Base-by-base conservation (phyloP, 305 asterid species). In the Rubia peregrina region DNA sequence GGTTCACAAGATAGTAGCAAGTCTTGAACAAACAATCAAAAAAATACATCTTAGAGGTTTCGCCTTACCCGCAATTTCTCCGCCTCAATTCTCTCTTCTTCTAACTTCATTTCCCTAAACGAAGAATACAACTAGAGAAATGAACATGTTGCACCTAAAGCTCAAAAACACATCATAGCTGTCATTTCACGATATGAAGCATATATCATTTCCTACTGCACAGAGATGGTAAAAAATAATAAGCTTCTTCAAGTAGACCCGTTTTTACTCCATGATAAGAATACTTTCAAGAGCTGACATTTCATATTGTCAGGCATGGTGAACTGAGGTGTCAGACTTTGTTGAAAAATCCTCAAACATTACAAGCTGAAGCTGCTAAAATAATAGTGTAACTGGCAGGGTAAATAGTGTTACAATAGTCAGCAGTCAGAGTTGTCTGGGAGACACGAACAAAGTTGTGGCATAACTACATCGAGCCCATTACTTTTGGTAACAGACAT, bases 1-100 rank as follows among this genome's bases (percentile, higher is more conserved):
- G 19, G 33, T 17, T 36, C 46, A 62, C 13, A 9, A 62, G 17
- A 17, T 2, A 63, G 68, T 7, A 10, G n/a, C 49, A 40, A 38
- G 26, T 63, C 49, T 64, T 64, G 51, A n/a, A 64, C 56, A 44
- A 48, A 75, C 19, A 65, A 44, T 66, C 55, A 66, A 56, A 42
- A 57, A 46, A 17, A 19, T 8, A 67, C 62, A 33, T 6, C 26
- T 55, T 61, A 65, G 48, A 61, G 46, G 55, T 70, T 56, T 33
- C 69, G 62, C 69, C 57, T 82, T 90, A 93, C 97, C 78, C 95
- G 86, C 74, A 78, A 83, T 76, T 90, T 93, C 87, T 90, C 98
- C 0, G 96, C 96, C 89, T 93, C 98, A 67, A 93, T 90, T 81
- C 97, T 90, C 73, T 90, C 97, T 36, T 93, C 96, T 82, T 93